Evolutionary conservation across 2,329 filamentous ascomycete species (phyloP).

Genomic region (Sporothrix schenckii): DNA sequence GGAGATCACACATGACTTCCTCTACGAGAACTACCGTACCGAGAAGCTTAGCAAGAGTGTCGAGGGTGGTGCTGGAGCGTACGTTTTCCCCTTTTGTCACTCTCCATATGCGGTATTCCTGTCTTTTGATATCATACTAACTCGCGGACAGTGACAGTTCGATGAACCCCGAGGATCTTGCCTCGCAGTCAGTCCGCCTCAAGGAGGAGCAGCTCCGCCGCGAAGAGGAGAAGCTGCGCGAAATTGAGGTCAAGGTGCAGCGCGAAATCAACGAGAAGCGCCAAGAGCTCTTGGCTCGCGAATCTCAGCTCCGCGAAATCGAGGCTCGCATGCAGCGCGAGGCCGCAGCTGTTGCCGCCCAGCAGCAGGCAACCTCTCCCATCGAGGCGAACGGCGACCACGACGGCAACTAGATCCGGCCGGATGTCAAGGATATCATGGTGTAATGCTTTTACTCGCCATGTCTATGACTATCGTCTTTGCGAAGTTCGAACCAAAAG

Average conservation of each 20-base stretch:
- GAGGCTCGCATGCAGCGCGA: conserved; percentile 96
- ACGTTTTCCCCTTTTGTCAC: conserved; percentile 52
- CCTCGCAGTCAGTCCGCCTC: conserved; percentile 93
- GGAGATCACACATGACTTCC: conserved; percentile 99
- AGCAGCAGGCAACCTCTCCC: conserved; percentile 41
- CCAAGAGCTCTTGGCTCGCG: conserved; percentile 94
- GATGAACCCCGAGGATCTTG: conserved; percentile 97
- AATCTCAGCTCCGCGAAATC: conserved; percentile 98
- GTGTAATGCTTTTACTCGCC: conserved; percentile 28
- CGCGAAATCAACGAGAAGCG: conserved; percentile 99
- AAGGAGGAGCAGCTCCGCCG: conserved; percentile 99
- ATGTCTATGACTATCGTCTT: neutral
- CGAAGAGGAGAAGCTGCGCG: conserved; percentile 99
- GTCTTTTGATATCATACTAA: conserved; percentile 22
- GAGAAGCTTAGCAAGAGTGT: conserved; percentile 99
- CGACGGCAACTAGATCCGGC: conserved; percentile 52
- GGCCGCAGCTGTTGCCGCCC: conserved; percentile 59
- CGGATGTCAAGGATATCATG: conserved; percentile 31
- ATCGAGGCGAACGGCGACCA: conserved; percentile 60
- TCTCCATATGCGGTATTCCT: conserved; percentile 17
- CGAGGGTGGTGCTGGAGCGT: conserved; percentile 85
- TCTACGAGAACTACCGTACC: conserved; percentile 99
- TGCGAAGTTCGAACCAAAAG: conserved; percentile 28
- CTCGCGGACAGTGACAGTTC: conserved; percentile 67
- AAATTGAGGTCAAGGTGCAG: conserved; percentile 99